A percentile compares a stretch with the other conserved stretches of the same genome.
Conservation (phyloP, 108 stramenopile genomes). For the Fragilaria crotonensis region DNA sequence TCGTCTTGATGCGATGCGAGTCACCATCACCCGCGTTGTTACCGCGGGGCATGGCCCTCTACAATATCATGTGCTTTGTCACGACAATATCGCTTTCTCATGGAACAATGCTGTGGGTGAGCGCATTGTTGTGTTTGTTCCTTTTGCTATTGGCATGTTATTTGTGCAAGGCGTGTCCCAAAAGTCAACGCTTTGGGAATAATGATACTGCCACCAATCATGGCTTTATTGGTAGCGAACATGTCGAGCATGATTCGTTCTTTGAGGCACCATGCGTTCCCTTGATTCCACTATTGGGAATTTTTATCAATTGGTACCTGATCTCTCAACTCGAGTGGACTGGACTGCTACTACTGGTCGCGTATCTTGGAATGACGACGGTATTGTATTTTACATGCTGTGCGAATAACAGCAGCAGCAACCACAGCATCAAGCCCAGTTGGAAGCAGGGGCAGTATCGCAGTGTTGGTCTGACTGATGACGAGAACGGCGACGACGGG, state of each 20-base stretch:
- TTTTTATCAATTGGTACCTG: constrained; percentile 82
- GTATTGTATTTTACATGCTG: constrained; percentile 35
- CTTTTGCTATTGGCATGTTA: background rate
- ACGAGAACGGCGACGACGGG: too few species aligned
- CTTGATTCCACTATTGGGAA: constrained; percentile 57
- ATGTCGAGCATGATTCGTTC: too few species aligned
- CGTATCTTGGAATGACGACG: constrained; percentile 42
- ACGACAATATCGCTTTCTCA: constrained; percentile 25
- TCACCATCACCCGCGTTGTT: constrained; percentile 32
- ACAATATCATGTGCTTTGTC: constrained; percentile 34
- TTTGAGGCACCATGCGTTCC: constrained; percentile 74
- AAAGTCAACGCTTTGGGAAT: background rate
- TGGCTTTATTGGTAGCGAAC: too few species aligned
- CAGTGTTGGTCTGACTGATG: too few species aligned
- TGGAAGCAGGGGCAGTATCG: too few species aligned
- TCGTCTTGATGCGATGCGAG: constrained; percentile 48
- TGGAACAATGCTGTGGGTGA: background rate
- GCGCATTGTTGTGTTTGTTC: background rate
- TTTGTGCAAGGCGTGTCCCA: background rate
- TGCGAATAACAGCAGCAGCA: background rate
- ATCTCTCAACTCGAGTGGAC: constrained; percentile 58
- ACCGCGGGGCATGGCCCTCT: constrained; percentile 20
- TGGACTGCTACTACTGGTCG: constrained; percentile 50
- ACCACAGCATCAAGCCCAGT: too few species aligned
- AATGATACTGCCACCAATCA: background rate